A percentile compares a stretch with the other conserved stretches of the same genome.
These are phyloP conservation scores for Mortierella sp. DNA, from an alignment of 371 early-diverging fungal genomes.

Conservation along the genomic window DNA sequence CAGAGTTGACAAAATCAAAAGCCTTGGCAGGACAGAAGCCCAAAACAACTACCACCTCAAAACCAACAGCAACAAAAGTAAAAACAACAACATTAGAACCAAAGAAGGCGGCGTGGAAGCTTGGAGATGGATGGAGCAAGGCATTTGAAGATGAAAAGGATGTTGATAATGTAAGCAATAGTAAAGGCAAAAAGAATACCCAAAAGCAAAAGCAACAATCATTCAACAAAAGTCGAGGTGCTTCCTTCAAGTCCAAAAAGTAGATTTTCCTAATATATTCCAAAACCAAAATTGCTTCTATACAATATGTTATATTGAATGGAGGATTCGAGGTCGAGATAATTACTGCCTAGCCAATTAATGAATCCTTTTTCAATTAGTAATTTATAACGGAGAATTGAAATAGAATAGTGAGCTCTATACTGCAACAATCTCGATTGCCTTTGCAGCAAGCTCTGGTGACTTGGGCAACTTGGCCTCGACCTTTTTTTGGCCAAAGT, in stretches of 20 bases:
- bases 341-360: too few relatives aligned
- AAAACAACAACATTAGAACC: not conserved
- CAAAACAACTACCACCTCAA: conserved; percentile 4
- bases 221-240: not conserved
- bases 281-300: not conserved
- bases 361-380: not conserved
- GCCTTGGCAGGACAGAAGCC: not conserved
- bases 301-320: too few relatives aligned
- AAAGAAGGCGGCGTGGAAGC: conserved; percentile 31
- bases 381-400: too few relatives aligned
- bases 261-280: not conserved
- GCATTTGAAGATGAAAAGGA: conserved; percentile 40
- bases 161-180: conserved; percentile 6
- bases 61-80: not conserved
- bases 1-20: not conserved
- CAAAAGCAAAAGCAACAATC: conserved; percentile 7
- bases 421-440: not conserved
- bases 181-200: conserved; percentile 7
- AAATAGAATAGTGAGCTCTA: not conserved
- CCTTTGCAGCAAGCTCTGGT: not conserved
- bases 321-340: too few relatives aligned
- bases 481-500: not conserved
- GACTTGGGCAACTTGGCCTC: not conserved
- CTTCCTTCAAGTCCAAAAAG: conserved; percentile 1
- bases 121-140: conserved; percentile 54